phyloP scores from a whole-genome alignment of 192 early-diverging fungal genomes.

The Entomortierella chlamydospora region DNA sequence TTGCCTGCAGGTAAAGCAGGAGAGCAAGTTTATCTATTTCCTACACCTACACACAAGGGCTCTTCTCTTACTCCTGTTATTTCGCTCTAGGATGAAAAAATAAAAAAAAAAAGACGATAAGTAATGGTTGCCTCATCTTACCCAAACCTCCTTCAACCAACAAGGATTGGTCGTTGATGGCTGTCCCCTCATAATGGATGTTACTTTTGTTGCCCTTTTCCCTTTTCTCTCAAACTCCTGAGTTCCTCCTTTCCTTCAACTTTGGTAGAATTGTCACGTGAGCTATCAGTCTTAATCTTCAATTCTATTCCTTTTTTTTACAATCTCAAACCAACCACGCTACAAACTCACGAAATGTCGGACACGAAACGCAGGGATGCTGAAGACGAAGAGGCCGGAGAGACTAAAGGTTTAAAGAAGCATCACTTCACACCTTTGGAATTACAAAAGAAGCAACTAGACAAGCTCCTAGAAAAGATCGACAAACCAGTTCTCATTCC shows the following conservation, averaged over 20 bases:
- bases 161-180: too few relatives aligned
- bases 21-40: not conserved
- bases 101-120: too few relatives aligned
- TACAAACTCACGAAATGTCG: constrained; percentile 7
- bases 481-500: constrained; percentile 87
- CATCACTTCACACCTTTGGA: constrained; percentile 63
- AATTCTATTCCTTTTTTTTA: not conserved
- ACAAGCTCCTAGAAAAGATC: constrained; percentile 79
- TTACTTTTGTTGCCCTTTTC: not conserved
- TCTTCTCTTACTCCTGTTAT: constrained; percentile 1
- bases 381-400: constrained; percentile 20
- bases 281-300: not conserved
- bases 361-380: constrained; percentile 15
- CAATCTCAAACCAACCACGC: not conserved
- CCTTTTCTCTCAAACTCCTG: not conserved
- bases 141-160: too few relatives aligned
- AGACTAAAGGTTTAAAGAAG: constrained; percentile 24
- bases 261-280: not conserved
- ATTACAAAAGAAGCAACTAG: constrained; percentile 70
- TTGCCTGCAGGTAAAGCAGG: not conserved
- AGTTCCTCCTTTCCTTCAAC: not conserved
- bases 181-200: not conserved
- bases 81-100: too few relatives aligned
- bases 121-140: too few relatives aligned
- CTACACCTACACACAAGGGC: too few relatives aligned